Percentiles rank a stretch among this genome's conserved stretches.
These are phyloP conservation scores for Cadophora gregata DNA, from an alignment of 2,329 filamentous ascomycete genomes.

Conservation along the genomic window DNA sequence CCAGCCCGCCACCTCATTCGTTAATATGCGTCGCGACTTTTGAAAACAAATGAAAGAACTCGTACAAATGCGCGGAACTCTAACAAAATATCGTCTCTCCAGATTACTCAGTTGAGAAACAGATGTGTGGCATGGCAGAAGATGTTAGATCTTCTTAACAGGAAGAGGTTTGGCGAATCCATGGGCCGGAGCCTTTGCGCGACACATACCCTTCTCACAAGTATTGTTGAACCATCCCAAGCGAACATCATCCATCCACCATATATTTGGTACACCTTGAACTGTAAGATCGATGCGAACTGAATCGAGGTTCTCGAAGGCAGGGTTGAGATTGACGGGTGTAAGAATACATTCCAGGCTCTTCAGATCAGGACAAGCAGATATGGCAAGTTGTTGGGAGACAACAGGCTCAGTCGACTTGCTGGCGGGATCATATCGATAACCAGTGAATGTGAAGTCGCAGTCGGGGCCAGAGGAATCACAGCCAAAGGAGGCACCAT, in stretches of 20 bases:
- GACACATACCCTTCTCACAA: conserved; percentile 49
- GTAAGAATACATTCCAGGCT: conserved; percentile 43
- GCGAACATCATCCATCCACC: conserved; percentile 55
- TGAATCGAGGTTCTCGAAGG: conserved; percentile 46
- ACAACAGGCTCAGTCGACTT: conserved; percentile 36
- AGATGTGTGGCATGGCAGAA: background rate
- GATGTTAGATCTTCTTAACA: background rate
- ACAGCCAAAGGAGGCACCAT: conserved; percentile 48
- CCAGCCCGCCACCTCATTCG: conserved; percentile 6
- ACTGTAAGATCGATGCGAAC: conserved; percentile 50
- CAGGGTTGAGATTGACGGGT: conserved; percentile 36
- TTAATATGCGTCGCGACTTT: background rate
- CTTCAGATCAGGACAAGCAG: conserved; percentile 41
- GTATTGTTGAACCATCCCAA: conserved; percentile 52
- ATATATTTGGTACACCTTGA: conserved; percentile 46
- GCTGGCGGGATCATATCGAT: conserved; percentile 40
- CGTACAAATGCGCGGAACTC: conserved; percentile 9
- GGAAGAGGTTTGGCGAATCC: conserved; percentile 9
- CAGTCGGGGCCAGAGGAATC: conserved; percentile 45
- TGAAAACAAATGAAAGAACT: conserved; percentile 19
- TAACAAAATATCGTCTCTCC: background rate
- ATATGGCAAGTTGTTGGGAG: conserved; percentile 37
- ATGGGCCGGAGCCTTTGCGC: conserved; percentile 37
- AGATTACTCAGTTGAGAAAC: background rate
- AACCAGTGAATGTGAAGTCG: conserved; percentile 48